Evolutionary conservation across 345 rosid species (phyloP), one percentile per base, ranked within the genome.

Genomic region (Linum trigynum): DNA sequence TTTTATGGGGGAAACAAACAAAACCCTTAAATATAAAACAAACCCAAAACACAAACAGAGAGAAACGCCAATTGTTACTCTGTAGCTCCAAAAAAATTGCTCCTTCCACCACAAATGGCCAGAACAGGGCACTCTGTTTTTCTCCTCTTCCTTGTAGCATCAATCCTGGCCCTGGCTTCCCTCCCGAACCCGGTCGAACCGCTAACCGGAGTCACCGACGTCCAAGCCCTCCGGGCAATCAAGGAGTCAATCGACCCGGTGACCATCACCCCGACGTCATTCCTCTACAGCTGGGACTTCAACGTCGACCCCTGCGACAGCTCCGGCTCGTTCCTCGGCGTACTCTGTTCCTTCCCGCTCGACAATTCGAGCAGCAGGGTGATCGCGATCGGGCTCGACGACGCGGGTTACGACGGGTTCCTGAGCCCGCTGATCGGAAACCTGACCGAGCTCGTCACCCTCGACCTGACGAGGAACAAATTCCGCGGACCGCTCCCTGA

Each of bases 401-500:
- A 75, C n/a, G 71, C 62, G 0, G 81, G 85, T 9, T 83, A 86
- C 67, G 91, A 86, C 32, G 88, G 88, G 5, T 82, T 80, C 60
- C 69, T 82, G n/a, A 15, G 81, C 35, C 77, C 80, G 10, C 57
- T 72, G 37, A 61, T 72, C 11, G 86, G 91, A 5, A 81, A 78
- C 77, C 65, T 86, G 6, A 79, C 85, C 1, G 86, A 79, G 74
- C 84, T 84, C 36, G 79, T 84, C 55, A 65, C 67, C 55, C 82
- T 83, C 9, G 62, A 72, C 62, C 72, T 81, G 6, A 69, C 79
- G 78, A 62, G 23, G 39, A 84, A 83, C 73, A 72, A 74, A 23
- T 84, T 87, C 69, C 74, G 87, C 1, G 89, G 88, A 40, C 85
- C 89, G 1, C 65, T 84, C 56, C 89, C 87, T 5, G 78, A 77